A percentile compares a stretch with the other conserved stretches of the same genome.
Conservation (phyloP, 805 yeast genomes). For the Sungouiella thailandica region DNA sequence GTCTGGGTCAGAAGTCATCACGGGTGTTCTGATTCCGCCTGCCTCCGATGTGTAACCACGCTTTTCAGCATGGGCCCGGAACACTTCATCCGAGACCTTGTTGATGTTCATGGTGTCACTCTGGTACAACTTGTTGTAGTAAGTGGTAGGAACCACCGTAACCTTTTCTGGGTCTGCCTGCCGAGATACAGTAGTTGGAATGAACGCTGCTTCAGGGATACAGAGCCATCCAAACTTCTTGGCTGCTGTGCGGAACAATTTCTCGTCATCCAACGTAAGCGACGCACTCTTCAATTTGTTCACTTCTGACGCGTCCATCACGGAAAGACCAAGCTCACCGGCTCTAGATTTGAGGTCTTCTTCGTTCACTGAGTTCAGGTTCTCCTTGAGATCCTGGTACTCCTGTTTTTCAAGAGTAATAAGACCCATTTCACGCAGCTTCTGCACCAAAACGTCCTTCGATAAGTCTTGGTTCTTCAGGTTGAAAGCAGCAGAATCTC, state of each 20-base stretch:
- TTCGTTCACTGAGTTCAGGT: neutral
- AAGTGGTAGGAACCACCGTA: slow-evolving; percentile 59
- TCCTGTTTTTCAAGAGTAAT: slow-evolving; percentile 13
- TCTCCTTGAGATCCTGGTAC: slow-evolving; percentile 10
- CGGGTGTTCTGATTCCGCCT: slow-evolving; percentile 17
- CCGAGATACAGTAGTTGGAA: slow-evolving; percentile 58
- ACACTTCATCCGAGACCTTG: slow-evolving; percentile 40
- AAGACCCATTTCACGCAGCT: slow-evolving; percentile 12
- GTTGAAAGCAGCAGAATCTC: slow-evolving; percentile 24
- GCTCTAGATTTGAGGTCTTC: slow-evolving; percentile 28
- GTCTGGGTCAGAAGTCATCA: slow-evolving; percentile 16
- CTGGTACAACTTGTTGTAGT: slow-evolving; percentile 54
- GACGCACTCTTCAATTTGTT: slow-evolving; percentile 17
- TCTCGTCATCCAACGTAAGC: slow-evolving; percentile 12
- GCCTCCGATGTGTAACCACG: slow-evolving; percentile 41
- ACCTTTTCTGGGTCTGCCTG: slow-evolving; percentile 52
- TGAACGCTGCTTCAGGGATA: slow-evolving; percentile 54
- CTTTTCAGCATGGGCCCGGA: slow-evolving; percentile 42
- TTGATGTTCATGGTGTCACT: slow-evolving; percentile 41
- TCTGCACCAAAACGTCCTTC: slow-evolving; percentile 18
- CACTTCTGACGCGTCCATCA: slow-evolving; percentile 30
- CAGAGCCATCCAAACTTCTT: slow-evolving; percentile 44
- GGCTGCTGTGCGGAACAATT: slow-evolving; percentile 35
- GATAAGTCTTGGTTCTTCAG: slow-evolving; percentile 14
- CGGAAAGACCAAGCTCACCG: slow-evolving; percentile 35